Percentiles rank a stretch among this genome's conserved stretches.
phyloP scores from a whole-genome alignment of 345 rosid species.

The Xanthoceras sorbifolium region DNA sequence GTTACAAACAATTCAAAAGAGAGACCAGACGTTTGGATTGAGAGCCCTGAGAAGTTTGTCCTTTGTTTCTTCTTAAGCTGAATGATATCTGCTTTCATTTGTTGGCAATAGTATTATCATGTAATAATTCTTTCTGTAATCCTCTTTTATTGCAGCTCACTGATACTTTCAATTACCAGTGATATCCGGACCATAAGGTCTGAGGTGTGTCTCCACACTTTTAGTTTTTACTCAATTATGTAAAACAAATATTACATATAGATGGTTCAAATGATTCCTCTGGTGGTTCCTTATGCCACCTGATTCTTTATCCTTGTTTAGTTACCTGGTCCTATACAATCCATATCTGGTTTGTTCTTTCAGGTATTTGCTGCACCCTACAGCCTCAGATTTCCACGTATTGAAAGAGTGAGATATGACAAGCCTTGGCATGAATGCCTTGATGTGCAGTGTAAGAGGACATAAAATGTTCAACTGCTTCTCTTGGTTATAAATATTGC shows the following conservation, averaged over 20 bases:
- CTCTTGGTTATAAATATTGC: not conserved
- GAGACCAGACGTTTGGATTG: constrained; percentile 99
- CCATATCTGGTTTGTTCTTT: constrained; percentile 8
- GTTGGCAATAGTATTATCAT: not conserved
- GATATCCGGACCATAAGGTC: constrained; percentile 94
- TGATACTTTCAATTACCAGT: constrained; percentile 85
- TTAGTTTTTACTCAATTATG: constrained; percentile 9
- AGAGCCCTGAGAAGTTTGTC: constrained; percentile 91
- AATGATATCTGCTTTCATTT: constrained; percentile 11
- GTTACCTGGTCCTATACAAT: not conserved
- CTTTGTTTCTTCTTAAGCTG: constrained; percentile 15
- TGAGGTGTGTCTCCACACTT: constrained; percentile 57
- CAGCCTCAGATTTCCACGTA: constrained; percentile 94
- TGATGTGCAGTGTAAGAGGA: constrained; percentile 79
- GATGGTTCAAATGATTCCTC: constrained; percentile 13
- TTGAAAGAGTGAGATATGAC: constrained; percentile 92
- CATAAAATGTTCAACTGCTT: not conserved
- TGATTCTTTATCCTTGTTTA: constrained; percentile 11
- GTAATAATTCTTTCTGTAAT: not conserved
- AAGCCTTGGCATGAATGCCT: constrained; percentile 98
- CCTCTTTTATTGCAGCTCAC: constrained; percentile 57
- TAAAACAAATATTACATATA: constrained; percentile 1
- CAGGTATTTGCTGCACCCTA: constrained; percentile 97
- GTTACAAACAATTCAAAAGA: constrained; percentile 87
- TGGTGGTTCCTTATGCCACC: constrained; percentile 13